A percentile compares a stretch with the other conserved stretches of the same genome.
Conservation (phyloP, 306 rosid species). For the Fagus crenata region DNA sequence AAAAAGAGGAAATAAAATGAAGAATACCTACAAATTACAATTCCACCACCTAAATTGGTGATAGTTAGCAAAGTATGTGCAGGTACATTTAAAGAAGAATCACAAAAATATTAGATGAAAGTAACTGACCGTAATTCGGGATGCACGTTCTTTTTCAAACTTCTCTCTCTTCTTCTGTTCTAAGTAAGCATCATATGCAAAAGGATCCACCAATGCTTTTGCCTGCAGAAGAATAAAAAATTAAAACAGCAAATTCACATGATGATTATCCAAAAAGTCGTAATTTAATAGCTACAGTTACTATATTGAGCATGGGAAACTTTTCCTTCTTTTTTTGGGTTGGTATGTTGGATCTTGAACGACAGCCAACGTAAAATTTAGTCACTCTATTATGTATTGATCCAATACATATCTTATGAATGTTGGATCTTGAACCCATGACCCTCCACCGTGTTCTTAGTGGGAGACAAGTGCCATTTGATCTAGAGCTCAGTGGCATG, state of each 20-base stretch:
- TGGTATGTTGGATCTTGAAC: neutral
- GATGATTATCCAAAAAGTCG: constrained; percentile 13
- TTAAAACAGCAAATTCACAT: constrained; percentile 21
- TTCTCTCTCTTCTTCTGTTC: constrained; percentile 69
- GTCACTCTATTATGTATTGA: no score
- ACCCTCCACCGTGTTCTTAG: neutral
- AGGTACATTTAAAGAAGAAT: neutral
- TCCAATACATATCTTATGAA: no score
- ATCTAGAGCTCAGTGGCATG: neutral
- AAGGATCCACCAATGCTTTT: constrained; percentile 67
- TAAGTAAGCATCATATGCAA: constrained; percentile 53
- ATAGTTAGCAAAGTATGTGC: neutral
- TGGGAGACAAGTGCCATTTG: neutral
- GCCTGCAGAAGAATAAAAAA: constrained; percentile 56
- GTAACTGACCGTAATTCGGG: constrained; percentile 67
- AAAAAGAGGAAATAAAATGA: no score
- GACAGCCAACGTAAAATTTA: neutral
- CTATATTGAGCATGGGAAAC: constrained; percentile 8
- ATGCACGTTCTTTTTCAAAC: constrained; percentile 72
- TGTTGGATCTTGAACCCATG: neutral
- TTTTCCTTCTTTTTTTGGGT: neutral
- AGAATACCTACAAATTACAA: no score
- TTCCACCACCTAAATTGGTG: neutral
- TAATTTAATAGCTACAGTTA: constrained; percentile 10
- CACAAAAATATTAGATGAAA: constrained; percentile 13